phyloP scores from a whole-genome alignment of 495 filamentous ascomycete species.

The Penicillium maclennaniae region DNA sequence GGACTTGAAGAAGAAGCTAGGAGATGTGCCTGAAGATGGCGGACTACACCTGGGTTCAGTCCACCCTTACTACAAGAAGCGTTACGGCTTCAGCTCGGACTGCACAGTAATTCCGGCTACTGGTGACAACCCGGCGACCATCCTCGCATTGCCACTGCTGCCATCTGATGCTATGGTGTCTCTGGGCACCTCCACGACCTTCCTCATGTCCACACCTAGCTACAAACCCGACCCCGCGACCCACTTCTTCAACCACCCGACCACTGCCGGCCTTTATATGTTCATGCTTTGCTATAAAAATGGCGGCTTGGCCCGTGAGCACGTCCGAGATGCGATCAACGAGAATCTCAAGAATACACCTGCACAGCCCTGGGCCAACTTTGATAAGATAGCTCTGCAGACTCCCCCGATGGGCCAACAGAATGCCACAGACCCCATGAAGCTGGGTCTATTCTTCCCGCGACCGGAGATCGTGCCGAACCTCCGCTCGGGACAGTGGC shows the following conservation, averaged over 20 bases:
- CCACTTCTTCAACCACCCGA: constrained; percentile 88
- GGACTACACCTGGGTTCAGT: constrained; percentile 73
- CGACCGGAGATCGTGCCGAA: constrained; percentile 95
- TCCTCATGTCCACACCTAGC: constrained; percentile 89
- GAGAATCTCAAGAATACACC: constrained; percentile 35
- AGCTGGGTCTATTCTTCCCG: constrained; percentile 89
- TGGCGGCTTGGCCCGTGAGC: constrained; percentile 86
- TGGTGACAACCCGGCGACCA: constrained; percentile 94
- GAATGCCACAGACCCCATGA: constrained; percentile 53
- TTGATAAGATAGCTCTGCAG: constrained; percentile 64
- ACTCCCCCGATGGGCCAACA: constrained; percentile 64
- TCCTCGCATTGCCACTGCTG: constrained; percentile 81
- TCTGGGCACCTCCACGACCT: constrained; percentile 91
- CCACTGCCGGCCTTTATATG: constrained; percentile 80
- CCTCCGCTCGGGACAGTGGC: constrained; percentile 76
- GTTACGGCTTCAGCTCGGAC: constrained; percentile 71
- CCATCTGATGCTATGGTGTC: constrained; percentile 90
- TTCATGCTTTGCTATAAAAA: constrained; percentile 99
- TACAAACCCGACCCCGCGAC: constrained; percentile 85
- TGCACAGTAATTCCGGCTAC: constrained; percentile 83
- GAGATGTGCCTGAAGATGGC: constrained; percentile 72
- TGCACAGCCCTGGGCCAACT: constrained; percentile 64
- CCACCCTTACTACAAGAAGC: constrained; percentile 67
- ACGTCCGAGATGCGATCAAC: constrained; percentile 70
- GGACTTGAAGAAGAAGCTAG: constrained; percentile 74